Conservation (phyloP, 352 stramenopile species). For the Pythium sukuiense region DNA sequence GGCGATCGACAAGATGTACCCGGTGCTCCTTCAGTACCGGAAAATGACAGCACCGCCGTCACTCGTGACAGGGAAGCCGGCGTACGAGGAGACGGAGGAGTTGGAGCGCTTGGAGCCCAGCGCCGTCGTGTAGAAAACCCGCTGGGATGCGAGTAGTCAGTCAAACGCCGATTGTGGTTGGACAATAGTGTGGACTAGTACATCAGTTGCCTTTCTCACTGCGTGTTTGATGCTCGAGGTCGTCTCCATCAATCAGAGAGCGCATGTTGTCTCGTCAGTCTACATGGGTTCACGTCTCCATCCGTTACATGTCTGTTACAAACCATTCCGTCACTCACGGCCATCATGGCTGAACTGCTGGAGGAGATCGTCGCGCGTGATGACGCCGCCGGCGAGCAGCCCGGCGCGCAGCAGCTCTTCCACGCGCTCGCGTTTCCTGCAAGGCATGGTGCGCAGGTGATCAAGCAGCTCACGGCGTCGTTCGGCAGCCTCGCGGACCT, state of each 20-base stretch:
- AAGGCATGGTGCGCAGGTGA: slow-evolving; percentile 57
- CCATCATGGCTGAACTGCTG: slow-evolving; percentile 22
- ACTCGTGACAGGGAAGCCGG: slow-evolving; percentile 66
- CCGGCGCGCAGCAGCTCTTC: slow-evolving; percentile 66
- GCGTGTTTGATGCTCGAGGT: neutral
- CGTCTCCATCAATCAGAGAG: neutral
- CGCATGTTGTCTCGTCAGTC: neutral
- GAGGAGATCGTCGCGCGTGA: slow-evolving; percentile 45
- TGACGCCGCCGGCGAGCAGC: slow-evolving; percentile 26
- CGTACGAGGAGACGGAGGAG: slow-evolving; percentile 66
- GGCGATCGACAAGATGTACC: slow-evolving; percentile 79
- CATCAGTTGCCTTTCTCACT: neutral
- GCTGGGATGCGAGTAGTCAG: neutral
- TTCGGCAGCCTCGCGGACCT: slow-evolving; percentile 61
- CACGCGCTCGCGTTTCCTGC: slow-evolving; percentile 70
- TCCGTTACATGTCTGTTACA: slow-evolving; percentile 14
- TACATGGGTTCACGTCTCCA: neutral
- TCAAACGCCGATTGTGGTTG: neutral
- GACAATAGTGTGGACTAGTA: neutral
- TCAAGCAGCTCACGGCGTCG: slow-evolving; percentile 50
- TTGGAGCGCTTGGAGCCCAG: slow-evolving; percentile 63
- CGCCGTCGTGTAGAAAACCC: slow-evolving; percentile 40
- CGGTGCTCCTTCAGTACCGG: slow-evolving; percentile 62
- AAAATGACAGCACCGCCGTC: slow-evolving; percentile 74
- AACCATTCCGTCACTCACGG: slow-evolving; percentile 2